Base-by-base conservation (phyloP, 164 flowering plant species). In the Berberis thunbergii region DNA sequence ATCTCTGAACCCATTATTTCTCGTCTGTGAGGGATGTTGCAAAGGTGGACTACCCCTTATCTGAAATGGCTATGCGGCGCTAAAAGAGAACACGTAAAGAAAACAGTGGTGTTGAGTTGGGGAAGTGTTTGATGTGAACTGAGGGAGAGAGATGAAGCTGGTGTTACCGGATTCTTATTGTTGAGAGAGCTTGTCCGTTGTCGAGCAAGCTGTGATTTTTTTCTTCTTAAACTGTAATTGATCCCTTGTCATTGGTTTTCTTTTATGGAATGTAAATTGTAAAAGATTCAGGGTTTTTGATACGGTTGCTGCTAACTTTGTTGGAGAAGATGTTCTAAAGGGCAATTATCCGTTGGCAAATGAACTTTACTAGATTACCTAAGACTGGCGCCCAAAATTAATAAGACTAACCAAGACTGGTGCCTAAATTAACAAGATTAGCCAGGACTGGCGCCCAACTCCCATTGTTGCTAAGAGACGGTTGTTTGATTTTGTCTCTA, bases 211-310 rank as follows among this genome's bases (percentile, higher is more conserved):
- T 63, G 42, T 72, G 65, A 39, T 64, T 76, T 74, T 72, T 57
- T 64, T 45, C 12, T 54, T 26, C 26, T 54, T 41, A 43, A 49
- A 42, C 42, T 50, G 48, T 55, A 13, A 26, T 13, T 64, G 9
- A 7, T 9, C 74, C 71, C 52, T 72, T 74, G 68, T 48, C 64
- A 41, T 62, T 43, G 12, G 45, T 73, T 56, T 56, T 61, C 39
- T 52, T 45, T 54, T 64, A 60, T 67, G 67, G 71, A 70, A 67
- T 83, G 84, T 83, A 83, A 67, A 80, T 69, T 75, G 72, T 72
- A 60, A 64, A 54, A 58, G 58, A 58, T 50, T 2, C 55, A 8
- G 57, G 39, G 12, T 38, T 45, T 57, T 43, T 46, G 8, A 4
- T 46, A 4, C 49, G 6, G 4, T 46, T 46, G 4, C 49, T 4